These are phyloP conservation scores for Monosporascus sp. DNA, from an alignment of 2,329 filamentous ascomycete genomes.

Conservation along the genomic window DNA sequence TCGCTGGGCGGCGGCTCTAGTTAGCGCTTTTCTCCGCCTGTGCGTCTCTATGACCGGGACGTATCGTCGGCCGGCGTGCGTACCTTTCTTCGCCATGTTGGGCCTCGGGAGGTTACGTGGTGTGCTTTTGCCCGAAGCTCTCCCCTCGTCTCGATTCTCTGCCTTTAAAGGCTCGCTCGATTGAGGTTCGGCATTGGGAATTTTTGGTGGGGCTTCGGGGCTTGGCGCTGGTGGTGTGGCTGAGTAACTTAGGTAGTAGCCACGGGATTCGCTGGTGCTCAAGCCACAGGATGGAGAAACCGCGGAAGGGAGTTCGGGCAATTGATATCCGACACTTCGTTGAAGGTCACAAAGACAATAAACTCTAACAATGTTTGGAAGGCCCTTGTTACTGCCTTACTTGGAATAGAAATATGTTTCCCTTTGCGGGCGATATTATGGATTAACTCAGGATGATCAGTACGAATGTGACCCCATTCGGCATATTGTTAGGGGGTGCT, in stretches of 20 bases:
- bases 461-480: too few relatives aligned
- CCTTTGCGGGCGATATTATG: too few relatives aligned
- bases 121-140: not conserved
- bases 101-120: not conserved
- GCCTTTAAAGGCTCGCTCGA: not conserved
- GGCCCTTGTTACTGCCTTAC: too few relatives aligned
- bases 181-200: not conserved
- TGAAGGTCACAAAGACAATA: too few relatives aligned
- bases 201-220: conserved; percentile 19
- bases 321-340: too few relatives aligned
- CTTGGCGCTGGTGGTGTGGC: not conserved
- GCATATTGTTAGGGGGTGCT: too few relatives aligned
- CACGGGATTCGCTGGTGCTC: too few relatives aligned
- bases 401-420: too few relatives aligned
- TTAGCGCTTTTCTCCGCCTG: conserved; percentile 1
- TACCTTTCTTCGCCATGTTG: conserved; percentile 40
- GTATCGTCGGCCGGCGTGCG: not conserved
- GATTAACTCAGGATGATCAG: too few relatives aligned
- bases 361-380: too few relatives aligned
- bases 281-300: not conserved
- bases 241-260: not conserved
- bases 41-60: not conserved
- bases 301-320: too few relatives aligned
- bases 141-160: not conserved
- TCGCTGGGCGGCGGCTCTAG: conserved; percentile 47